Evolutionary conservation across 1,284 basidiomycete species (phyloP), one percentile per base, ranked within the genome.

Genomic region (Puccinia horiana): DNA sequence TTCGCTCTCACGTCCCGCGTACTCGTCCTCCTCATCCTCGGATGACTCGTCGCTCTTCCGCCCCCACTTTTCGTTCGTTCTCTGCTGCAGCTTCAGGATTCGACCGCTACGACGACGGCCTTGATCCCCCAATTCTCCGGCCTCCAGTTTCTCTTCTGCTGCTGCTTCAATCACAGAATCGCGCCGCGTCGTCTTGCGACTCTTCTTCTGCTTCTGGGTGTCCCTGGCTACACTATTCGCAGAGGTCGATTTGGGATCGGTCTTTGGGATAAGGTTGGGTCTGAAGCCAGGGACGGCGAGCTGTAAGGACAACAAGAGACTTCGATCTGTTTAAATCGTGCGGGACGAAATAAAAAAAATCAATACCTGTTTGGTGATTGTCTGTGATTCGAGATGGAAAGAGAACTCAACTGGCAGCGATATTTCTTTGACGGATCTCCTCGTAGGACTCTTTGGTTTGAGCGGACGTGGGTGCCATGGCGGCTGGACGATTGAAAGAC

Each of bases 351-450:
- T 18, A 12, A n/a, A 63, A 32, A 42, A 40, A 37, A 12, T 26
- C 20, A 69, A 37, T 20, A 52, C 32, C 23, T 37, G n/a, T 35
- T 32, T 23, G 61, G 42, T 20, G 6, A 37, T 26, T 20, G 5
- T 54, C 8, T 44, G 35, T 32, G 61, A 20, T 12, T 26, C 8
- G 26, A 9, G 37, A 58, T 11, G 26, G 18, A 26, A 20, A 8
- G 42, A 61, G n/a, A 37, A 49, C 18, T 47, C 44, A 29, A 81
- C 80, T 81, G 12, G 80, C 69, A n/a, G 54, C 80, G n/a, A 81
- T 81, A 26, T 81, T 81, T 16, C 58, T 37, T 67, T 81, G 56
- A 1, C 80, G 70, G n/a, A 81, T 74, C 47, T 81, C 58, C 58
- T 74, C 80, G 49, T 81, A 81, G 23, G n/a, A 44, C 23, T 76